phyloP scores from a whole-genome alignment of 805 yeast genomes.

The Torulaspora microellipsoides region DNA sequence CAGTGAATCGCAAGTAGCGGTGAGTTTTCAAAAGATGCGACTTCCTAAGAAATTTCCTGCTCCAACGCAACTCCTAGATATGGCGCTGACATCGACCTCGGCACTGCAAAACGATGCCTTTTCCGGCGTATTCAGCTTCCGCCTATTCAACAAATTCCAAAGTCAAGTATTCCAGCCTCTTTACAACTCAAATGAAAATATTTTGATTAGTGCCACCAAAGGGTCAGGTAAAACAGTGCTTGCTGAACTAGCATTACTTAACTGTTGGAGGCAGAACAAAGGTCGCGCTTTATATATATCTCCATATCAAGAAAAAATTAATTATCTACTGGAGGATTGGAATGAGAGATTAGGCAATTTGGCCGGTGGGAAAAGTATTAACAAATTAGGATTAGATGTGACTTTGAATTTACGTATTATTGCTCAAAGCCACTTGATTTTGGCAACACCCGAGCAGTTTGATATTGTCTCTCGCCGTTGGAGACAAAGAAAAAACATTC shows the following conservation, averaged over 20 bases:
- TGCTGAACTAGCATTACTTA: constrained; percentile 68
- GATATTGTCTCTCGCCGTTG: constrained; percentile 72
- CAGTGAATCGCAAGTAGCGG: constrained; percentile 58
- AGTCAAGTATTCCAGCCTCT: constrained; percentile 62
- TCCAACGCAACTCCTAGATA: constrained; percentile 19
- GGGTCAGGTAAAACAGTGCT: constrained; percentile 71
- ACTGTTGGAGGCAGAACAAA: constrained; percentile 63
- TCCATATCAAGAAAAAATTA: constrained; percentile 56
- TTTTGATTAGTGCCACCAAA: constrained; percentile 66
- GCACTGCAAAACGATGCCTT: constrained; percentile 50
- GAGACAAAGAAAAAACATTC: constrained; percentile 71
- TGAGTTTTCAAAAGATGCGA: constrained; percentile 35
- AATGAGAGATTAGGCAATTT: constrained; percentile 40
- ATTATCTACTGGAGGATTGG: constrained; percentile 51
- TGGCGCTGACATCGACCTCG: constrained; percentile 44
- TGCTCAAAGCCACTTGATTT: constrained; percentile 57
- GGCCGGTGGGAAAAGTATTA: constrained; percentile 55
- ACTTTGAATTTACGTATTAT: constrained; percentile 51
- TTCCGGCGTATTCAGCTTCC: constrained; percentile 41
- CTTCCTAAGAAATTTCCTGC: constrained; percentile 32
- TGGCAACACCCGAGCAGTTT: constrained; percentile 79
- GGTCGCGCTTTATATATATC: constrained; percentile 72
- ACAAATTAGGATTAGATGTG: constrained; percentile 50
- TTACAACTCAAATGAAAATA: constrained; percentile 52
- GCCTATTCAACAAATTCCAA: constrained; percentile 65